Percentiles rank a stretch among this genome's conserved stretches.
Conservation (phyloP, 75 land plant species). For the Chamaecyparis obtusa region DNA sequence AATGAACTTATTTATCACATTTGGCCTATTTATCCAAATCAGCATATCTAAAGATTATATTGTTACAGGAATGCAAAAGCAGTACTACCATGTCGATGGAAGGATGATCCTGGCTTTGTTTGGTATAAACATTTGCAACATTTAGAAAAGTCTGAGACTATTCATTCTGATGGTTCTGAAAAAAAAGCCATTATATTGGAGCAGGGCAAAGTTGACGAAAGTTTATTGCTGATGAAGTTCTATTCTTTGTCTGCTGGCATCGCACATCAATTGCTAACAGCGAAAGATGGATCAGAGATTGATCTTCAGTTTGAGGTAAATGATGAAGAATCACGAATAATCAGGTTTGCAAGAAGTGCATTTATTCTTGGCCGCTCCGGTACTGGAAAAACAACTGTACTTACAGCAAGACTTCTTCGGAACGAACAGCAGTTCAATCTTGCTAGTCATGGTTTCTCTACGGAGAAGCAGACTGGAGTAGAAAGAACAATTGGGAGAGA, state of each 20-base stretch:
- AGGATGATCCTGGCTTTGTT: conserved; percentile 16
- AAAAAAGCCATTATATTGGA: conserved; percentile 29
- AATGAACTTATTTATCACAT: not conserved
- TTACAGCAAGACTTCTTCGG: conserved; percentile 53
- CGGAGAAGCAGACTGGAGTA: not conserved
- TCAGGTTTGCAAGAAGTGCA: conserved; percentile 38
- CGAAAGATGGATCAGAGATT: conserved; percentile 38
- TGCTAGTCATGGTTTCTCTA: conserved; percentile 18
- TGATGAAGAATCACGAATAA: conserved; percentile 48
- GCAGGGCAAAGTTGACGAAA: conserved; percentile 62
- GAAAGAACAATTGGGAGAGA: not conserved
- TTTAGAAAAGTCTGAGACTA: not conserved
- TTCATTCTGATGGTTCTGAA: not conserved
- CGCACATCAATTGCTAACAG: conserved; percentile 57
- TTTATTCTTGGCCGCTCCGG: conserved; percentile 76
- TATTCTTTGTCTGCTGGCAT: conserved; percentile 58
- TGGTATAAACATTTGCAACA: conserved; percentile 23
- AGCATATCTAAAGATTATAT: not conserved
- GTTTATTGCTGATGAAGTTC: conserved; percentile 70
- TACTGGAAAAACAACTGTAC: conserved; percentile 77
- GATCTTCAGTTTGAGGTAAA: conserved; percentile 67
- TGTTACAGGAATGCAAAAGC: not conserved
- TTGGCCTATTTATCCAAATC: too few species aligned
- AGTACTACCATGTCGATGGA: not conserved
- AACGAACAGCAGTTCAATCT: conserved; percentile 34